These are phyloP conservation scores for Monilinia fructigena DNA, from an alignment of 2,329 filamentous ascomycete genomes.

Conservation along the genomic window DNA sequence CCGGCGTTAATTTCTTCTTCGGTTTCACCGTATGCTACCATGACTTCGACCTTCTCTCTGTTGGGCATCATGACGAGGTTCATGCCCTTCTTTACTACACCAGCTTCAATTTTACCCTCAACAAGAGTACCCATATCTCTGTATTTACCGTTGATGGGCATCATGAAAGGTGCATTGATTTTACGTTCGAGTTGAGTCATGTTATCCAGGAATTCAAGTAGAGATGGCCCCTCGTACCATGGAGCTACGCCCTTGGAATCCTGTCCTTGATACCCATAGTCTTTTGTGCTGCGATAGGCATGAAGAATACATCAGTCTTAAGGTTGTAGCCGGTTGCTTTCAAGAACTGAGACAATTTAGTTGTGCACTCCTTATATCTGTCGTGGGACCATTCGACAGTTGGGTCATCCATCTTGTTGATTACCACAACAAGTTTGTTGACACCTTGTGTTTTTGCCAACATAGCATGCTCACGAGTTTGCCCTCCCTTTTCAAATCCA, in stretches of 20 bases:
- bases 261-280: conserved; percentile 85
- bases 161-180: conserved; percentile 98
- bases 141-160: conserved; percentile 96
- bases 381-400: conserved; percentile 96
- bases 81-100: conserved; percentile 87
- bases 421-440: conserved; percentile 89
- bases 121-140: conserved; percentile 96
- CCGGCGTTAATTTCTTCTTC: conserved; percentile 84
- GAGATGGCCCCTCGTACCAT: conserved; percentile 86
- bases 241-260: conserved; percentile 69
- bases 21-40: conserved; percentile 89
- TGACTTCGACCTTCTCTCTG: conserved; percentile 73
- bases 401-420: conserved; percentile 99
- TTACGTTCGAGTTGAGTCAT: conserved; percentile 95
- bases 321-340: conserved; percentile 92
- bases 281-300: conserved; percentile 92
- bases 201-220: conserved; percentile 91
- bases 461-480: conserved; percentile 96
- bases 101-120: conserved; percentile 95
- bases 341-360: conserved; percentile 82
- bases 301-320: conserved; percentile 90
- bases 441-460: conserved; percentile 98
- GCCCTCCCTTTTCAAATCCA: conserved; percentile 93
- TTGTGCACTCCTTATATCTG: conserved; percentile 88
- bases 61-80: conserved; percentile 94